phyloP scores from a whole-genome alignment of 1,139 yeast genomes.

The Zygosaccharomyces sapae region DNA sequence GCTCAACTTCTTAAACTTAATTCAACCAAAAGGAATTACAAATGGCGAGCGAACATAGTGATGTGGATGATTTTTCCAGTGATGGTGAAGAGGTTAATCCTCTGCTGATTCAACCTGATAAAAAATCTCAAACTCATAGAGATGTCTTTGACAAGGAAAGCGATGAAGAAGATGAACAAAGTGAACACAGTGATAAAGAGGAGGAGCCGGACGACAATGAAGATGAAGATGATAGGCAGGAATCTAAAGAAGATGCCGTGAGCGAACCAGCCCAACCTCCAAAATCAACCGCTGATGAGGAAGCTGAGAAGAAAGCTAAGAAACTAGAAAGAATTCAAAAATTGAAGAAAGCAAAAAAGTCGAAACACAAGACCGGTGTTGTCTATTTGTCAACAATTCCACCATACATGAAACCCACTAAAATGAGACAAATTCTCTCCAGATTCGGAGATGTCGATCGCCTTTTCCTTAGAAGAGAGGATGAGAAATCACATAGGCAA shows the following conservation, averaged over 20 bases:
- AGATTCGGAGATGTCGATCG: slow-evolving; percentile 86
- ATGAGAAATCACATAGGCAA: slow-evolving; percentile 55
- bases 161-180: slow-evolving; percentile 16
- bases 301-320: slow-evolving; percentile 28
- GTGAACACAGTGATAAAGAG: slow-evolving; percentile 11
- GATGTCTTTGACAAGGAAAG: slow-evolving; percentile 15
- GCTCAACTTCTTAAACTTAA: not conserved
- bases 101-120: slow-evolving; percentile 26
- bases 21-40: not conserved
- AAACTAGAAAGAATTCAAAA: slow-evolving; percentile 29
- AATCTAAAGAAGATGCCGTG: not conserved
- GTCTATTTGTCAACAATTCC: slow-evolving; percentile 87
- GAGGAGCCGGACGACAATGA: not conserved
- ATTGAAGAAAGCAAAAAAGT: slow-evolving; percentile 53
- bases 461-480: slow-evolving; percentile 83
- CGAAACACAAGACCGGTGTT: slow-evolving; percentile 75
- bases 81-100: slow-evolving; percentile 22
- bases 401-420: slow-evolving; percentile 95
- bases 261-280: slow-evolving; percentile 7
- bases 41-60: slow-evolving; percentile 12
- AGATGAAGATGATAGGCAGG: slow-evolving; percentile 16
- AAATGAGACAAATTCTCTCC: slow-evolving; percentile 71
- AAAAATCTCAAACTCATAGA: slow-evolving; percentile 10
- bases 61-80: slow-evolving; percentile 27
- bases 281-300: slow-evolving; percentile 16